Base-by-base conservation (phyloP, 768 basidiomycete species). In the Boletus subparvulus region DNA sequence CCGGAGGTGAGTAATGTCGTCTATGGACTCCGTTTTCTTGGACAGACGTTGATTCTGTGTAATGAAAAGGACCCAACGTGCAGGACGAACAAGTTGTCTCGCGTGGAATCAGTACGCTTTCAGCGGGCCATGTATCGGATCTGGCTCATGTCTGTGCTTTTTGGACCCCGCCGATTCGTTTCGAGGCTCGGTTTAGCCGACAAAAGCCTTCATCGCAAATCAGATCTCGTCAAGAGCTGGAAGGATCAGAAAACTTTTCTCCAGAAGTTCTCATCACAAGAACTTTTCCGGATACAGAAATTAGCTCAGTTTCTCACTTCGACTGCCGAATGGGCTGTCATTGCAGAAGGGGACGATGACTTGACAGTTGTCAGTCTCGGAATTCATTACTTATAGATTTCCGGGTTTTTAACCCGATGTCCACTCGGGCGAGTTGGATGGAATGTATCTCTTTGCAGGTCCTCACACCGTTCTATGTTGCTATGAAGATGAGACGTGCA, bases 41-140 rank as follows among this genome's bases (percentile, higher is more conserved):
- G 40, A 16, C 24, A 12, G 8, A 28, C 26, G 26, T 28, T 28
- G 26, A 28, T 44, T 16, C 4, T 8, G 7, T 16, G 28, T 12
- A 56, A 53, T 7, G 2, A 73, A 52, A 75, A 77, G 55, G 73
- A 77, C 52, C 69, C 72, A 24, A 60, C 60, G 3, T 71, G 65
- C 26, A 47, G 39, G 13, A 61, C 50, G 14, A 76, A 73, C 44
- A 59, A 51, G 30, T 60, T 78, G 5, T 55, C 70, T 12, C 46
- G 46, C 10, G 39, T 30, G 4, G 77, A 78, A 57, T 72, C 73
- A 3, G 6, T 58, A 14, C 65, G 63, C n/a, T 74, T 74, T 43
- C 58, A 56, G 10, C 52, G 66, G 11, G 70, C 68, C 17, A 50
- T 71, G 50, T 73, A 74, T 49, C 61, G 73, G 1, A 58, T 68